Conservation (phyloP, 805 yeast genomes). For the Barnettozyma californica region DNA sequence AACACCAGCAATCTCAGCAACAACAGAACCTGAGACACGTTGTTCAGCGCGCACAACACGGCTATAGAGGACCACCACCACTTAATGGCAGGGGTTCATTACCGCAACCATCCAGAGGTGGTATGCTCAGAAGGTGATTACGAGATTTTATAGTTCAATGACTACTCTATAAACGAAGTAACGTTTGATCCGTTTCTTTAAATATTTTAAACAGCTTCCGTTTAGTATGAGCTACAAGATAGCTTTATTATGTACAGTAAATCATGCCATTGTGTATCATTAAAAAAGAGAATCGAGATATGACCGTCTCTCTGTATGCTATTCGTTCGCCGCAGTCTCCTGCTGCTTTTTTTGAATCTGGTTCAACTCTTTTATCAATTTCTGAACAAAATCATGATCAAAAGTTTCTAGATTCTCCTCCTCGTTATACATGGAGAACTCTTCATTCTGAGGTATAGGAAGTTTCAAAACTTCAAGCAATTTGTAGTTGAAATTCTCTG, state of each 20-base stretch:
- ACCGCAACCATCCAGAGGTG: constrained; percentile 23
- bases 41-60: constrained; percentile 9
- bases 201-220: not conserved
- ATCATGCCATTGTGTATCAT: not conserved
- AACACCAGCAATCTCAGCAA: constrained; percentile 13
- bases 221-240: too few species aligned
- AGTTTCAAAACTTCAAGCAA: constrained; percentile 8
- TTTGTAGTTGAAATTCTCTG: constrained; percentile 8
- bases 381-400: constrained; percentile 10
- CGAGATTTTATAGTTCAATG: not conserved
- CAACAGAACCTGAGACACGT: constrained; percentile 14
- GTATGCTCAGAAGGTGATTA: constrained; percentile 19
- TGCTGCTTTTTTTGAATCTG: constrained; percentile 3
- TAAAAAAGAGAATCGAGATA: not conserved
- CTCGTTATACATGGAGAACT: constrained; percentile 4
- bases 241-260: not conserved
- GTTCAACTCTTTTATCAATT: constrained; percentile 7
- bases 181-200: not conserved
- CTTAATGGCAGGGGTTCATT: constrained; percentile 1
- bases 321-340: not conserved
- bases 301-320: not conserved
- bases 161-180: not conserved
- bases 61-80: not conserved
- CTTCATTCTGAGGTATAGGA: not conserved
- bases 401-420: constrained; percentile 4